Base-by-base conservation (phyloP, 371 early-diverging fungal genomes). In the Haplosporangium sp. region DNA sequence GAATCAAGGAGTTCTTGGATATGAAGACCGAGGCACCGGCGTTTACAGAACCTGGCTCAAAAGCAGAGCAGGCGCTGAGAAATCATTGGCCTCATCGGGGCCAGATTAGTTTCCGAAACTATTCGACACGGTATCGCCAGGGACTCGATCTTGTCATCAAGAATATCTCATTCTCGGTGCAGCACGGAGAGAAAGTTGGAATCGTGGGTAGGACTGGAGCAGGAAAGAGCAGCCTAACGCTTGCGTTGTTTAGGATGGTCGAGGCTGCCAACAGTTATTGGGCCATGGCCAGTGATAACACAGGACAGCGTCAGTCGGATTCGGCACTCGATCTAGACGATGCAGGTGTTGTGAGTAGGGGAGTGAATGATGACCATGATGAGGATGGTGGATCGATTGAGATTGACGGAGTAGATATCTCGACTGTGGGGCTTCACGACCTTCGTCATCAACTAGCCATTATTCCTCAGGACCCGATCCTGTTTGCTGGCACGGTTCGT, bases 381-480 rank as follows among this genome's bases (percentile, higher is more conserved):
- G 0, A 53, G 18, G 64, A 64, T 0, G 64, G 66, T 11, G 93
- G 93, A 9, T 69, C 54, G 23, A 88, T 93, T 50, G 36, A 75
- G 29, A 90, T 93, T 54, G 90, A 98, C 69, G 93, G 91, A 40
- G 83, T 94, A 2, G 92, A 96, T 74, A 95, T 97, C 37, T 80
- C 92, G 1, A 81, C 81, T 13, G 73, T 97, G 3, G 92, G 93
- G 6, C 81, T 97, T 23, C 83, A 86, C 63, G 93, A 94, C 73
- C 83, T 97, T 55, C 84, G 94, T 52, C 89, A 89, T 50, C 86
- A 87, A 12, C 79, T 92, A 40, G 86, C 95, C 0, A 95, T 98
- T 60, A 96, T 98, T 69, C 97, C 98, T 21, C 98, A 98, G 83
- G 98, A 97, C 60, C 95, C 96, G 13, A 91, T 95, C 42, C 81